These are phyloP conservation scores for Colletotrichum endophyticum DNA, from an alignment of 2,329 filamentous ascomycete species.

Conservation along the genomic window DNA sequence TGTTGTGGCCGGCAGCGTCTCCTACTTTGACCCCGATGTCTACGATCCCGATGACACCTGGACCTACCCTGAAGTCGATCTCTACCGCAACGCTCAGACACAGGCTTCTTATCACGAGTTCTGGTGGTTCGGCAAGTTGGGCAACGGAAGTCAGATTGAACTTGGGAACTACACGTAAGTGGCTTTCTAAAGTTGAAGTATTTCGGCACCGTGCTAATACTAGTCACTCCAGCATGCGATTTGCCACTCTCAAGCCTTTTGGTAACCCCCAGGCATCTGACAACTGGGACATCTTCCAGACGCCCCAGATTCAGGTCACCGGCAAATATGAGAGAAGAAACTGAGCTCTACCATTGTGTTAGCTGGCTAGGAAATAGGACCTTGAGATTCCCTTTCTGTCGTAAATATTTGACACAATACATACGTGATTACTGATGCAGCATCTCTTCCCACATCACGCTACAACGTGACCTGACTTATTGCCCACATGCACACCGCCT, in stretches of 20 bases:
- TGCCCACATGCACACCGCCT: not conserved
- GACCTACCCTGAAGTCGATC: constrained; percentile 34
- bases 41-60: constrained; percentile 42
- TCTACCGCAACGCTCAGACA: constrained; percentile 27
- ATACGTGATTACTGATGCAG: not conserved
- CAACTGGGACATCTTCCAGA: constrained; percentile 46
- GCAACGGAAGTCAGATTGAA: constrained; percentile 14
- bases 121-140: constrained; percentile 21
- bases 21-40: constrained; percentile 33
- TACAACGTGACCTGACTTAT: not conserved
- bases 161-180: constrained; percentile 17
- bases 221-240: constrained; percentile 33
- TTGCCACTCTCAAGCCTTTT: constrained; percentile 45
- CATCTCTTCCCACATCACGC: not conserved
- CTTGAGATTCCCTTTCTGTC: not conserved
- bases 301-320: constrained; percentile 36
- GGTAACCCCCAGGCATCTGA: constrained; percentile 43
- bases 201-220: not conserved
- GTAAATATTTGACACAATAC: not conserved
- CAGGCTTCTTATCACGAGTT: not conserved
- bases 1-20: constrained; percentile 29
- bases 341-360: not conserved
- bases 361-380: not conserved
- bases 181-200: rapidly evolving
- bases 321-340: constrained; percentile 9